Evolutionary conservation across 441 rosid genomes (phyloP).

Genomic region (Euphorbia celastroides): DNA sequence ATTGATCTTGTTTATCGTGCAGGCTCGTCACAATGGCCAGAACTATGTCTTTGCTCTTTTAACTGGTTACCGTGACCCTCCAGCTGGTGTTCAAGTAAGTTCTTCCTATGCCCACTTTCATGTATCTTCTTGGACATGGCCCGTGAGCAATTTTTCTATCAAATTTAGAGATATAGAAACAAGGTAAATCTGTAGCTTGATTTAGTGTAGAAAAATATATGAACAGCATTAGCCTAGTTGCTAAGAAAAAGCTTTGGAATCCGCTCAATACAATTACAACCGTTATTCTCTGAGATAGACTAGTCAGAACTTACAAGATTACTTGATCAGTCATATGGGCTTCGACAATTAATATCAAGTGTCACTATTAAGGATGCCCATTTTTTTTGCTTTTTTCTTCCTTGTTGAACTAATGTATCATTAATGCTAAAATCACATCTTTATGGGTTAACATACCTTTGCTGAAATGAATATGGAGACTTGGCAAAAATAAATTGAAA

Average conservation of each 20-base stretch:
- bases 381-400: neutral
- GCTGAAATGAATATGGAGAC: no score
- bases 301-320: neutral
- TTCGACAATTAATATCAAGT: neutral
- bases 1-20: constrained; percentile 20
- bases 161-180: neutral
- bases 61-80: constrained; percentile 98
- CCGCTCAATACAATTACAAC: neutral
- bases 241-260: neutral
- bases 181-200: no score
- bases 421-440: no score
- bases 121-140: neutral
- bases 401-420: neutral
- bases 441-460: no score
- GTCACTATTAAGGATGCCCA: neutral
- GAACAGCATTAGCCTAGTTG: neutral
- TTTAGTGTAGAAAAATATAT: neutral
- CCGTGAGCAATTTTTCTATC: neutral
- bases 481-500: no score
- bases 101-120: constrained; percentile 3
- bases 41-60: constrained; percentile 95
- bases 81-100: constrained; percentile 90
- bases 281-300: neutral
- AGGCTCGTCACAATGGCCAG: constrained; percentile 99
- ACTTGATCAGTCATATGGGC: neutral